These are phyloP conservation scores for Cyberlindnera meyerae DNA, from an alignment of 805 yeast genomes.

Conservation along the genomic window DNA sequence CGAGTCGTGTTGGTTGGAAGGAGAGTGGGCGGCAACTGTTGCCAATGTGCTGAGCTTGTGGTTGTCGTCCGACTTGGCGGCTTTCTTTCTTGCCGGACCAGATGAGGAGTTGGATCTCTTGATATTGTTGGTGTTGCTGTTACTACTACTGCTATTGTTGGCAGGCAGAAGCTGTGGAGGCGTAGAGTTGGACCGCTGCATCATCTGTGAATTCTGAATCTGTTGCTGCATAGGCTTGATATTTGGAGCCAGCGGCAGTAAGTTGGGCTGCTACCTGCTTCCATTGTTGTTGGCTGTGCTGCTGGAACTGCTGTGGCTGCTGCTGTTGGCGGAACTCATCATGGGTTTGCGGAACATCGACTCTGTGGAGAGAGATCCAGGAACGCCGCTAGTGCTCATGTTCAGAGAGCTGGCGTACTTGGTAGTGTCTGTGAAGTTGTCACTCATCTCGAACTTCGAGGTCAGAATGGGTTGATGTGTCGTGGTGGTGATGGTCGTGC, in stretches of 20 bases:
- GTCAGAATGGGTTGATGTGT: neutral
- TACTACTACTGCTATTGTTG: no score
- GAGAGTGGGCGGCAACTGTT: constrained; percentile 13
- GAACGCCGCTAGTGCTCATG: constrained; percentile 4
- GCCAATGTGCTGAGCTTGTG: constrained; percentile 16
- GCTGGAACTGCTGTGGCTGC: constrained; percentile 3
- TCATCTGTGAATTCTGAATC: constrained; percentile 4
- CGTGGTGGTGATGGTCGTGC: neutral
- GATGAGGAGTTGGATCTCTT: constrained; percentile 9
- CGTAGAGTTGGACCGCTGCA: constrained; percentile 10
- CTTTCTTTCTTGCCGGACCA: neutral
- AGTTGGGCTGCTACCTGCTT: constrained; percentile 1
- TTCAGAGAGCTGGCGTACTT: constrained; percentile 23
- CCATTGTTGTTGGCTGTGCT: neutral
- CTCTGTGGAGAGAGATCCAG: constrained; percentile 1
- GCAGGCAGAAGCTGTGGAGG: constrained; percentile 13
- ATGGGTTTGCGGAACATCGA: constrained; percentile 1
- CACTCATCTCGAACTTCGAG: constrained; percentile 18
- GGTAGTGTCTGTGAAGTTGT: constrained; percentile 27
- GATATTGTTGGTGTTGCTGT: no score
- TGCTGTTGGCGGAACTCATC: no score
- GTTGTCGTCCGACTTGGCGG: constrained; percentile 6
- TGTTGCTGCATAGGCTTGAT: constrained; percentile 7
- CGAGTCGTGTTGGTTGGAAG: constrained; percentile 4
- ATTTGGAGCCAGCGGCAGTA: constrained; percentile 7